Conservation (phyloP, 2,329 filamentous ascomycete genomes). For the Diplodia sapinea region DNA sequence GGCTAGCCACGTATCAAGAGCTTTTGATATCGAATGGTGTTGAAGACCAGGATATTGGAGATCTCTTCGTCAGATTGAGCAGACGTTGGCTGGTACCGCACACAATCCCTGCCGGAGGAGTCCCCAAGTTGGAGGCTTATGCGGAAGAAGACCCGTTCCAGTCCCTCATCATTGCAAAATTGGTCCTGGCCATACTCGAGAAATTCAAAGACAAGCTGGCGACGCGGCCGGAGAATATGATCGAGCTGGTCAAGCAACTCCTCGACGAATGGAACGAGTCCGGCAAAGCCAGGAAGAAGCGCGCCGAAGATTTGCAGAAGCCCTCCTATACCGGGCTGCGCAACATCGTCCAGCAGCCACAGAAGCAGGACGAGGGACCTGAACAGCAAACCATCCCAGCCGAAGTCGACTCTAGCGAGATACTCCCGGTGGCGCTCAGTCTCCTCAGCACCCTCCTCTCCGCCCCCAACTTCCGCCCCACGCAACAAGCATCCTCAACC, state of each 20-base stretch:
- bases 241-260: conserved; percentile 68
- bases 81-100: conserved; percentile 60
- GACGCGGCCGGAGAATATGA: conserved; percentile 66
- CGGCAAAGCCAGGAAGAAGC: conserved; percentile 52
- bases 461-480: conserved; percentile 44
- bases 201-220: conserved; percentile 68
- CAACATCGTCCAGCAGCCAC: conserved; percentile 37
- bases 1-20: conserved; percentile 38
- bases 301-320: conserved; percentile 33
- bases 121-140: conserved; percentile 35
- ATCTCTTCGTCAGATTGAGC: conserved; percentile 66
- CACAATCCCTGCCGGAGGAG: conserved; percentile 30
- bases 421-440: conserved; percentile 50
- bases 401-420: conserved; percentile 43
- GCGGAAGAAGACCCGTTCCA: conserved; percentile 52
- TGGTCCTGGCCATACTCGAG: conserved; percentile 70
- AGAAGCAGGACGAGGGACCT: background rate
- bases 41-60: conserved; percentile 61
- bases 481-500: conserved; percentile 37
- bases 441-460: conserved; percentile 47
- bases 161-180: conserved; percentile 63
- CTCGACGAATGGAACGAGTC: conserved; percentile 54
- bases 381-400: background rate
- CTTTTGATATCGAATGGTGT: conserved; percentile 57
- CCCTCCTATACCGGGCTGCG: conserved; percentile 40